Conservation (phyloP, 139 green algal species). For the Axilococcus clingmanii region DNA sequence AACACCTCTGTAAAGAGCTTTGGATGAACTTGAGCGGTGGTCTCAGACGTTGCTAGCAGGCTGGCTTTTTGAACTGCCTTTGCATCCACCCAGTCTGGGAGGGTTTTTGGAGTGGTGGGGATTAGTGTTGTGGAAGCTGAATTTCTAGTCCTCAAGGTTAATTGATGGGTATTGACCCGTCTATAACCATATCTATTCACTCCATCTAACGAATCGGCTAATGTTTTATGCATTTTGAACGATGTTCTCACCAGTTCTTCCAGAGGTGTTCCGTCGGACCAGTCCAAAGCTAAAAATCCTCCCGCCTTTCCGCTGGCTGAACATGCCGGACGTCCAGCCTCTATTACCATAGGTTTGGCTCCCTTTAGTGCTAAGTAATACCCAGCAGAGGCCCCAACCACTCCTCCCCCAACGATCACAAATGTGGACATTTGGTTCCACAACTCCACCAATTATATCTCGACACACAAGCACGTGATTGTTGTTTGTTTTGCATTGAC, state of each 20-base stretch:
- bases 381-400: slow-evolving; percentile 56
- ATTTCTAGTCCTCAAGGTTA: not conserved
- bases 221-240: slow-evolving; percentile 51
- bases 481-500: too few relatives aligned
- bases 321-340: slow-evolving; percentile 50
- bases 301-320: slow-evolving; percentile 45
- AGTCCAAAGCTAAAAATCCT: slow-evolving; percentile 72
- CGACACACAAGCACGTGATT: too few relatives aligned
- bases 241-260: slow-evolving; percentile 41
- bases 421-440: too few relatives aligned
- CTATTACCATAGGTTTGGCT: slow-evolving; percentile 41
- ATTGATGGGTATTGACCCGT: slow-evolving; percentile 22
- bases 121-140: not conserved
- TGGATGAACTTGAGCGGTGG: slow-evolving; percentile 65
- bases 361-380: slow-evolving; percentile 56
- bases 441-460: too few relatives aligned
- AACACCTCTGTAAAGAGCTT: slow-evolving; percentile 53
- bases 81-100: slow-evolving; percentile 30
- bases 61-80: slow-evolving; percentile 6
- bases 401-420: slow-evolving; percentile 59
- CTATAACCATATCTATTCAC: slow-evolving; percentile 52
- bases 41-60: slow-evolving; percentile 36
- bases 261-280: slow-evolving; percentile 35
- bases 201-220: slow-evolving; percentile 37
- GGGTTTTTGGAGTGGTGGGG: not conserved